phyloP scores from a whole-genome alignment of 495 filamentous ascomycete species.

The Tetracladium marchalianum region DNA sequence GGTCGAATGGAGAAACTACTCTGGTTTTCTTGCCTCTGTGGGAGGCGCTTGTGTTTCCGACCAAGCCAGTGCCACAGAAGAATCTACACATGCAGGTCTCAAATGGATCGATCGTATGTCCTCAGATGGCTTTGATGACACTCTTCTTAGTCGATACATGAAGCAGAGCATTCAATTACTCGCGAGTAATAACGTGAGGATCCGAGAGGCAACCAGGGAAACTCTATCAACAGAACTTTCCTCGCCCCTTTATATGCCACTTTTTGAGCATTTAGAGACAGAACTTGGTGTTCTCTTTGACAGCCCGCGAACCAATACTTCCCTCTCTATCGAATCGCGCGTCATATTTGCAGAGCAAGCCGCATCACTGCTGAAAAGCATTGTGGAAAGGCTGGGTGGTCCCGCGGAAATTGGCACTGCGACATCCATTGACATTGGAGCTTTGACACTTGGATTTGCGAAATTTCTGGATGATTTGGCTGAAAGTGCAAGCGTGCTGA shows the following conservation, averaged over 20 bases:
- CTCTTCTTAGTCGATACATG: constrained; percentile 48
- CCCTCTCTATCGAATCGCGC: constrained; percentile 44
- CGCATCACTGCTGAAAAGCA: constrained; percentile 47
- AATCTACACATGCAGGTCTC: constrained; percentile 43
- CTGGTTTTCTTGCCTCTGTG: constrained; percentile 54
- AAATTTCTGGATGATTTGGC: constrained; percentile 42
- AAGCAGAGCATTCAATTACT: constrained; percentile 51
- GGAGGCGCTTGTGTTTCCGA: constrained; percentile 58
- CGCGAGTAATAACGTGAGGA: constrained; percentile 48
- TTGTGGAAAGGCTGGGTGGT: constrained; percentile 50
- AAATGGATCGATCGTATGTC: constrained; percentile 49
- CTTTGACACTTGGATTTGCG: constrained; percentile 48
- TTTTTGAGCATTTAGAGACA: constrained; percentile 50
- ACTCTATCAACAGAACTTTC: constrained; percentile 51
- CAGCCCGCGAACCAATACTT: constrained; percentile 35
- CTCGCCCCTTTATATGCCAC: constrained; percentile 43
- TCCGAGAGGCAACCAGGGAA: constrained; percentile 53
- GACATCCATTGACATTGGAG: constrained; percentile 47
- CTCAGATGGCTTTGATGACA: constrained; percentile 45
- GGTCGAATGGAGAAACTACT: constrained; percentile 56
- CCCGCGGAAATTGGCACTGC: constrained; percentile 47
- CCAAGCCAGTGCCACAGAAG: constrained; percentile 37
- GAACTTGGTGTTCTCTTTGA: constrained; percentile 51
- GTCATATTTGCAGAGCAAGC: constrained; percentile 57
- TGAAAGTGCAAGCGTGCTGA: constrained; percentile 36